phyloP scores from a whole-genome alignment of 2,329 filamentous ascomycete species.

The Periconia digitata region DNA sequence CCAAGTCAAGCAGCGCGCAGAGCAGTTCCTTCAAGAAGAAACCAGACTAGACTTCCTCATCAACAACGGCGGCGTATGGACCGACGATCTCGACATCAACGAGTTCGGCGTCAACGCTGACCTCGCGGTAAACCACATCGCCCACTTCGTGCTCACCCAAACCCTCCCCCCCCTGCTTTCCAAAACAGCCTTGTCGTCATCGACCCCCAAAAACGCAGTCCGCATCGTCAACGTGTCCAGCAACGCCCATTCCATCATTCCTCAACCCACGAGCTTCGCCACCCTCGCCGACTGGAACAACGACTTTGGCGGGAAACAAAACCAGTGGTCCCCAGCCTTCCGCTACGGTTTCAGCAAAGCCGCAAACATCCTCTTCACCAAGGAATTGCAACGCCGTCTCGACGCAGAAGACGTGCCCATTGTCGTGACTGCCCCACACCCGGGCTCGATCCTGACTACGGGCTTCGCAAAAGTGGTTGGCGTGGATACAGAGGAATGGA shows the following conservation, averaged over 20 bases:
- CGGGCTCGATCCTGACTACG: slow-evolving; percentile 10
- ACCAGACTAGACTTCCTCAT: slow-evolving; percentile 44
- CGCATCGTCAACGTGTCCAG: slow-evolving; percentile 43
- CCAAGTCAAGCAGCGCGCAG: slow-evolving; percentile 33
- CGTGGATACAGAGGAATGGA: slow-evolving; percentile 3
- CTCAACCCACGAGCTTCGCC: not conserved
- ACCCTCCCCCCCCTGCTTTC: slow-evolving; percentile 36
- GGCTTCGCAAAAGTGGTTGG: slow-evolving; percentile 4
- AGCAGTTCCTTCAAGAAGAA: slow-evolving; percentile 40
- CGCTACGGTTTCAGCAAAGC: slow-evolving; percentile 51
- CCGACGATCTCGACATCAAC: slow-evolving; percentile 16
- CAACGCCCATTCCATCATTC: slow-evolving; percentile 3
- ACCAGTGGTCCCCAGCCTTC: slow-evolving; percentile 16
- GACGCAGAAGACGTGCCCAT: slow-evolving; percentile 8
- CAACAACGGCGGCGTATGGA: slow-evolving; percentile 30
- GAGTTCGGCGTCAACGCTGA: slow-evolving; percentile 19
- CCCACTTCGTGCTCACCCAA: slow-evolving; percentile 40
- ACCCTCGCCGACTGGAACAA: slow-evolving; percentile 22
- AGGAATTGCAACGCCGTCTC: slow-evolving; percentile 39
- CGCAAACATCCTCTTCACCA: slow-evolving; percentile 48
- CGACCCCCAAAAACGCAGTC: slow-evolving; percentile 41
- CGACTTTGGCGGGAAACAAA: slow-evolving; percentile 25
- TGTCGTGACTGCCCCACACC: slow-evolving; percentile 10
- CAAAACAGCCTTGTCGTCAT: slow-evolving; percentile 27
- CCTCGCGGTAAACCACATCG: slow-evolving; percentile 43